Percentiles rank a stretch among this genome's conserved stretches.
Evolutionary conservation across 2,329 filamentous ascomycete species (phyloP).

Genomic region (Alternaria ethzedia): DNA sequence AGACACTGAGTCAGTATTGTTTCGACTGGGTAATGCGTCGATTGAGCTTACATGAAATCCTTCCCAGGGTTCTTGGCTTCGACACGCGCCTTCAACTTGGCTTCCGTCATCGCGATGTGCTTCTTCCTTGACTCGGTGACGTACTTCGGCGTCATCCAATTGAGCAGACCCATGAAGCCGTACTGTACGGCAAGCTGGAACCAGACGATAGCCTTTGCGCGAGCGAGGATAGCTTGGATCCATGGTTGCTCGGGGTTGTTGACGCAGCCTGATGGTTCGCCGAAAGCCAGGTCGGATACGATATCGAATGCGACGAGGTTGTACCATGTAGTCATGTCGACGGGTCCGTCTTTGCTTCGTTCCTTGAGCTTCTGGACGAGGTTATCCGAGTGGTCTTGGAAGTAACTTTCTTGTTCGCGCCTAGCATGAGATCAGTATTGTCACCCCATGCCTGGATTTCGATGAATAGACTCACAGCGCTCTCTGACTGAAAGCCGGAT

Average conservation of each 20-base stretch:
- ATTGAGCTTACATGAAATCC: constrained; percentile 3
- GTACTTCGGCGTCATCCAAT: constrained; percentile 5
- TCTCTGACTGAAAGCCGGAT: constrained; percentile 10
- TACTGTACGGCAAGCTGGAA: constrained; percentile 13
- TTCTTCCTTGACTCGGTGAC: constrained; percentile 11
- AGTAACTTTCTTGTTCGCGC: constrained; percentile 7
- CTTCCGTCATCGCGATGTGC: constrained; percentile 10
- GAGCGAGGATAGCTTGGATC: constrained; percentile 8
- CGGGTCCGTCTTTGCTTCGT: neutral
- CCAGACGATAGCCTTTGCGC: constrained; percentile 12
- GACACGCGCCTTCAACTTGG: constrained; percentile 5
- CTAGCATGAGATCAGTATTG: neutral
- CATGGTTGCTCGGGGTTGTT: constrained; percentile 11
- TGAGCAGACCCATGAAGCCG: constrained; percentile 5
- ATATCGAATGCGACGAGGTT: constrained; percentile 10
- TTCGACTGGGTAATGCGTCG: neutral
- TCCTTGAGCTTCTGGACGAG: constrained; percentile 1
- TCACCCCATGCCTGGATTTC: too few species aligned
- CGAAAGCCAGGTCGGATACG: constrained; percentile 8
- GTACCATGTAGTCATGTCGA: constrained; percentile 12
- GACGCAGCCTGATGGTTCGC: constrained; percentile 10
- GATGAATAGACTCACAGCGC: constrained; percentile 1
- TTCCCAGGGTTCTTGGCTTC: constrained; percentile 9
- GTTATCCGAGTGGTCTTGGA: constrained; percentile 10
- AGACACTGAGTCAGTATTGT: neutral